A percentile compares a stretch with the other conserved stretches of the same genome.
Conservation (phyloP, 306 rosid species). For the Lupinus albus region DNA sequence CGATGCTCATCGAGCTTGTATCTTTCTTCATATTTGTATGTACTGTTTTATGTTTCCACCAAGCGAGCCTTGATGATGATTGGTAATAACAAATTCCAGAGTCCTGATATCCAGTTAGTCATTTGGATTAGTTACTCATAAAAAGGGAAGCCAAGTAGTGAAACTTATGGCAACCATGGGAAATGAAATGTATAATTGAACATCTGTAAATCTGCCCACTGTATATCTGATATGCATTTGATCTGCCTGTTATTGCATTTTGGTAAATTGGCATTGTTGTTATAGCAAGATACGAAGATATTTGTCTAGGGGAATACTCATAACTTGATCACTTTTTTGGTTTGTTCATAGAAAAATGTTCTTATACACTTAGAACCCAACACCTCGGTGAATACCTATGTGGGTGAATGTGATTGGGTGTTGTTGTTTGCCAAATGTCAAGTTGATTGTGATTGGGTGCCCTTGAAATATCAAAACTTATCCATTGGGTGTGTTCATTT, state of each 20-base stretch:
- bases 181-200: slow-evolving; percentile 28
- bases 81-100: slow-evolving; percentile 57
- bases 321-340: background rate
- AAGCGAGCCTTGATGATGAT: slow-evolving; percentile 90
- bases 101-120: slow-evolving; percentile 31
- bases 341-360: background rate
- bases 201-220: slow-evolving; percentile 51
- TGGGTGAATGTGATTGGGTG: background rate
- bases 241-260: slow-evolving; percentile 25
- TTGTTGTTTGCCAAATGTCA: background rate
- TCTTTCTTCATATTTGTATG: slow-evolving; percentile 91
- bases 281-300: background rate
- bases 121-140: slow-evolving; percentile 19
- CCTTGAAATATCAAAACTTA: background rate
- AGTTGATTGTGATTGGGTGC: background rate
- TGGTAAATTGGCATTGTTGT: background rate
- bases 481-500: background rate
- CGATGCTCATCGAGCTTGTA: slow-evolving; percentile 89
- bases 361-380: too few species aligned
- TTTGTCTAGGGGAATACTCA: background rate
- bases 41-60: slow-evolving; percentile 90
- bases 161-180: slow-evolving; percentile 27
- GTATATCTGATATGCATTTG: slow-evolving; percentile 27
- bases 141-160: slow-evolving; percentile 27
- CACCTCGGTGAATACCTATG: background rate